Evolutionary conservation across 148 eudicot genomes (phyloP).

Genomic region (Cornus controversa): DNA sequence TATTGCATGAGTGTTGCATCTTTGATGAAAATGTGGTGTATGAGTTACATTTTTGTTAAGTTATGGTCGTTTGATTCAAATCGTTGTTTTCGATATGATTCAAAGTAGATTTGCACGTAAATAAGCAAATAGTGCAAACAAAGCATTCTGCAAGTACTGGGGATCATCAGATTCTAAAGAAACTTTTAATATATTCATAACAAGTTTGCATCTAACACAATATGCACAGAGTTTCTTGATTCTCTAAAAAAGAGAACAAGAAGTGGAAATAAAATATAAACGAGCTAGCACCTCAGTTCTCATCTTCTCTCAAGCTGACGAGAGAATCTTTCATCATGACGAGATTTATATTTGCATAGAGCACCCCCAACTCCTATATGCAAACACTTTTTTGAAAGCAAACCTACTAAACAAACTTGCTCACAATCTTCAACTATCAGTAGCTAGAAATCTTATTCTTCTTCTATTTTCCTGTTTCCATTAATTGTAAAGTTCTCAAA

Average conservation of each 20-base stretch:
- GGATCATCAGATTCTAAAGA: background rate
- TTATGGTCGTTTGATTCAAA: too few species aligned
- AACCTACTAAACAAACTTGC: background rate
- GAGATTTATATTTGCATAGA: background rate
- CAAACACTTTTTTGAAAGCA: background rate
- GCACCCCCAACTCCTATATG: background rate
- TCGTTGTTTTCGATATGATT: too few species aligned
- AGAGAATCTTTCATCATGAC: background rate
- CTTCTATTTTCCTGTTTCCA: background rate
- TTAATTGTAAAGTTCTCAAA: slow-evolving; percentile 14
- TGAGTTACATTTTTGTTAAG: too few species aligned
- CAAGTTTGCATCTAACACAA: background rate
- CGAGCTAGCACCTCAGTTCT: background rate
- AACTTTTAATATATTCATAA: too few species aligned
- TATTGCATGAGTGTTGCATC: too few species aligned
- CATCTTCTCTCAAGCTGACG: background rate
- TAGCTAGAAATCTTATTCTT: background rate
- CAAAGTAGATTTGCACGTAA: too few species aligned
- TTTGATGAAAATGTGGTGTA: too few species aligned
- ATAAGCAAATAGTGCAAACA: too few species aligned
- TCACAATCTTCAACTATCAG: background rate
- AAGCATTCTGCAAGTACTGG: background rate
- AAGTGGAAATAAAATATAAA: background rate
- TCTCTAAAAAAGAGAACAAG: background rate
- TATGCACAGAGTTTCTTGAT: background rate